phyloP scores from a whole-genome alignment of 2,329 filamentous ascomycete species.

The Magnaporthiopsis incrustans region DNA sequence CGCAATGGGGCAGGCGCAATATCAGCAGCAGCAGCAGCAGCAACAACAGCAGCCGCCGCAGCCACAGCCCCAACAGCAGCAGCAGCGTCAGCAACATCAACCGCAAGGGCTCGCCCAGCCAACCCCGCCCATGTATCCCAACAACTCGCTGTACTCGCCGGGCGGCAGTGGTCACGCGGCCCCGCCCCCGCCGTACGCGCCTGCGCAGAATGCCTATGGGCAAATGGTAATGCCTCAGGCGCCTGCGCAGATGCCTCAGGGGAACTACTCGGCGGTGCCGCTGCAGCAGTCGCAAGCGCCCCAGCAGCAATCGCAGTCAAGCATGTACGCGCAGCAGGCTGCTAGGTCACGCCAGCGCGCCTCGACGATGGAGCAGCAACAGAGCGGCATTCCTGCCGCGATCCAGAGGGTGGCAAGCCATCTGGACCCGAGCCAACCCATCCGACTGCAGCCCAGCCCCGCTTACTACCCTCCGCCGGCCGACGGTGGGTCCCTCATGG shows the following conservation, averaged over 20 bases:
- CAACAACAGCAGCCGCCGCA: constrained; percentile 16
- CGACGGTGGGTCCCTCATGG: constrained; percentile 65
- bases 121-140: constrained; percentile 68
- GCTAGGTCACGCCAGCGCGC: constrained; percentile 68
- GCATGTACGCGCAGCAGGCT: constrained; percentile 64
- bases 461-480: constrained; percentile 93
- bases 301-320: constrained; percentile 12
- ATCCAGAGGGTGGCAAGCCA: constrained; percentile 95
- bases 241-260: constrained; percentile 56
- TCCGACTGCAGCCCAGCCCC: constrained; percentile 87
- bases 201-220: constrained; percentile 62
- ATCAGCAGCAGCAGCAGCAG: constrained; percentile 29
- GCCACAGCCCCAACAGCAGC: constrained; percentile 30
- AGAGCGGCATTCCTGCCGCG: constrained; percentile 83
- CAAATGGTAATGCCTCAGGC: constrained; percentile 65
- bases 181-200: constrained; percentile 70
- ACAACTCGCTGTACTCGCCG: constrained; percentile 73
- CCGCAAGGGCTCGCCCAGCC: constrained; percentile 33
- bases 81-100: constrained; percentile 37
- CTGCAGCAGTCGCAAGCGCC: constrained; percentile 1
- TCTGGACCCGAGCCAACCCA: constrained; percentile 88
- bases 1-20: constrained; percentile 38
- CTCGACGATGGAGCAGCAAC: constrained; percentile 92
- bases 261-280: constrained; percentile 50
- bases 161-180: constrained; percentile 38